Evolutionary conservation across 192 early-diverging fungal genomes (phyloP).

Genomic region (Physocladia obscura): DNA sequence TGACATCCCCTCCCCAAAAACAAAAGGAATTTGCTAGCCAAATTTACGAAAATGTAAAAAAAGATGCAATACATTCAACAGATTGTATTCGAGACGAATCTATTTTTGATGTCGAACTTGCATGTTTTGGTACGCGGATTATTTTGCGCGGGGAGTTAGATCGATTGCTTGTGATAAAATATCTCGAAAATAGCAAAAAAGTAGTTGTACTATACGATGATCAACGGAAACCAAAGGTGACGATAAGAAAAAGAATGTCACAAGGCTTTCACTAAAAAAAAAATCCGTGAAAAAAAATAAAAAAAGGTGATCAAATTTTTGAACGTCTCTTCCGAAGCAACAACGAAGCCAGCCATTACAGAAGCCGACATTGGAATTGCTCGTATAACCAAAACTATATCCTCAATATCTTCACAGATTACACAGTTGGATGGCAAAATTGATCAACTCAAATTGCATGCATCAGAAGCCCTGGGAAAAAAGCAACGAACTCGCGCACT

Average conservation of each 20-base stretch:
- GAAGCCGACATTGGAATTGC: constrained; percentile 59
- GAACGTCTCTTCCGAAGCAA: background rate
- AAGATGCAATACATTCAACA: constrained; percentile 1
- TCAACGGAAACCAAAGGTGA: background rate
- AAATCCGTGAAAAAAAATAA: too few relatives aligned
- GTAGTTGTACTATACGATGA: background rate
- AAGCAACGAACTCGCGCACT: constrained; percentile 56
- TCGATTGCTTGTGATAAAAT: too few relatives aligned
- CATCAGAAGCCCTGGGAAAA: constrained; percentile 38
- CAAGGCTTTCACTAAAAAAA: background rate
- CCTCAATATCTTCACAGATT: constrained; percentile 55
- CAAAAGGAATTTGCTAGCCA: background rate
- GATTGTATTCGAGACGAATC: background rate
- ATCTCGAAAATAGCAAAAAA: background rate
- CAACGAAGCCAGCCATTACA: constrained; percentile 36
- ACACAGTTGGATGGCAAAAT: constrained; percentile 56
- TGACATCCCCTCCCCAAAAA: background rate
- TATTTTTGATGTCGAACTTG: background rate
- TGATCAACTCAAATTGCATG: constrained; percentile 29
- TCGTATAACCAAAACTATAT: constrained; percentile 50
- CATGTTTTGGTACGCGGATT: background rate
- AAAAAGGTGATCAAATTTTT: constrained; percentile 12
- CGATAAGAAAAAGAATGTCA: background rate
- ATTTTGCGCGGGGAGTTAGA: too few relatives aligned
- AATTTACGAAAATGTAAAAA: background rate